Base-by-base conservation (phyloP, 306 rosid species). In the Prunus campanulata region DNA sequence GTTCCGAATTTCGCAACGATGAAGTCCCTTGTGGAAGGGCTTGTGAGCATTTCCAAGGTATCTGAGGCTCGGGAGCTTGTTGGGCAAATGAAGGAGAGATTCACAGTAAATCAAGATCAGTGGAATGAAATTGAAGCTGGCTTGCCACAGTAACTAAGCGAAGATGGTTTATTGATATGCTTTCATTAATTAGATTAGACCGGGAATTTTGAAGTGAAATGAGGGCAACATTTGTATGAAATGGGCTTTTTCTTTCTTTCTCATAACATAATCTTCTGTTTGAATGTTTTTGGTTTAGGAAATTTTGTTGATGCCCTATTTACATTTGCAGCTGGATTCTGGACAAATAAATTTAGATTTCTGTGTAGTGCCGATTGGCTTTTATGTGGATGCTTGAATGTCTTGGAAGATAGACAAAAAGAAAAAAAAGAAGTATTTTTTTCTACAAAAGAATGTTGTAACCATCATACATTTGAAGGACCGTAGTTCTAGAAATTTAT, bases 61-160 rank as follows among this genome's bases (percentile, higher is more conserved):
- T 84, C 86, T 13, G 90, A 86, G 59, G 97, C 97, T 1, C 79
- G 80, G 35, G 89, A 86, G 72, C 54, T 95, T 49, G 49, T 95
- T 75, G 84, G 86, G 76, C 83, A 75, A 74, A 72, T 89, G 48
- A 95, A 90, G 88, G 95, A 83, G 76, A 95, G 74, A 77, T 85
- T 90, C 59, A 3, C 87, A 1, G 86, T 1, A n/a, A 86, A 77
- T 64, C 84, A 61, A 32, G 90, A 88, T 15, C 76, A 9, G 82
- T 92, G 98, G 98, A 80, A 81, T 66, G 92, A 88, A 70, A 42
- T 92, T 68, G 96, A 92, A 84, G 88, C 93, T 35, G 90, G 82
- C 18, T 82, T 95, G 81, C 78, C 92, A 57, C 86, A 83, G 78
- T 85, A 54, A 29, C 2, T 50, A 61, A 0, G 20, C 5, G 77